Evolutionary conservation across 2,329 filamentous ascomycete genomes (phyloP), one percentile per base, ranked within the genome.

Genomic region (Paecilomyces variotii): DNA sequence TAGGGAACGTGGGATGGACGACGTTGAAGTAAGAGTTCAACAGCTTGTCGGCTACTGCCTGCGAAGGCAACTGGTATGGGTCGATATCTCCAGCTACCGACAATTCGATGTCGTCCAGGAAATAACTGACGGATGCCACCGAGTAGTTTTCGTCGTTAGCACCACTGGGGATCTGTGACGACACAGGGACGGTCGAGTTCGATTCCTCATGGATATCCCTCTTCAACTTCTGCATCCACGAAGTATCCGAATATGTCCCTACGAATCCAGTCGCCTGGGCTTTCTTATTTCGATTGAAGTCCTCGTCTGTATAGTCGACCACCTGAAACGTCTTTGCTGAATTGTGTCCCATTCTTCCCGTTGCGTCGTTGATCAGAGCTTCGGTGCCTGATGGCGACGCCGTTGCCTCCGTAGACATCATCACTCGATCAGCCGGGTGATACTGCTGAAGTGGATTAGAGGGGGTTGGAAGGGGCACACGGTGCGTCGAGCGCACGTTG

Each of bases 231-330:
- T 77, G 73, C 27, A 78, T 62, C 77, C 77, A 79, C 25, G 71
- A 72, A 49, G 76, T 69, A 56, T 77, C 76, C 4, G 76, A 78
- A 56, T 76, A 74, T 59, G 76, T 77, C 10, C 77, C 77, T 57
- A 77, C 71, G 64, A 76, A 78, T 0, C 76, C 74, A 32, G 72
- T 72, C 1, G 71, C 68, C 55, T 73, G 69, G 11, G 72, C 68
- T 53, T 71, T 70, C 56, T 74, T 72, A 60, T 72, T 71, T 30
- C 73, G 70, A 32, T 75, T 74, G 59, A 76, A 77, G 55, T 79
- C 77, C 61, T 78, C 76, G 54, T 75, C 70, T 24, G 73, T 75
- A 45, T 73, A 70, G 63, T 78, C 76, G 34, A 72, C 68, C 67
- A 34, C 70, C 70, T 19, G 72, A 67, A 1, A 73, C 70, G 30